Conservation (phyloP, 441 rosid species). For the Bruguiera hainesii region DNA sequence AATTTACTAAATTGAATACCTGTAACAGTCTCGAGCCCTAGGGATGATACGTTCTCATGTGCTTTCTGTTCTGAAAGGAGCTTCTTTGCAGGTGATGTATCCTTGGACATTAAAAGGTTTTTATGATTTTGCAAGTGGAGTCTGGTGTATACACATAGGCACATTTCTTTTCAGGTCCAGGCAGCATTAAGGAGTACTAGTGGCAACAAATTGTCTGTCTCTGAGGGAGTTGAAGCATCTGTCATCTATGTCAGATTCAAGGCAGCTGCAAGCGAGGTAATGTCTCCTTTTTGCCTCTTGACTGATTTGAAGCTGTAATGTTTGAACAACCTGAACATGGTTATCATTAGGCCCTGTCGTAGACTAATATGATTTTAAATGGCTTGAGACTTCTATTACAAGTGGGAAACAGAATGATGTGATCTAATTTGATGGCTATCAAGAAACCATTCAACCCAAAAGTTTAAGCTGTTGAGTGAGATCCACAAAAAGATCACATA, state of each 20-base stretch:
- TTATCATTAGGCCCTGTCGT: background rate
- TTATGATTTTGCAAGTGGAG: slow-evolving; percentile 6
- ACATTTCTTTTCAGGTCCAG: slow-evolving; percentile 56
- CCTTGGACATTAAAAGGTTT: slow-evolving; percentile 14
- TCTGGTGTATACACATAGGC: slow-evolving; percentile 16
- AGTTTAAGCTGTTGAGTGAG: too few species aligned
- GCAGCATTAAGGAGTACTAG: slow-evolving; percentile 70
- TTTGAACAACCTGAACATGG: background rate
- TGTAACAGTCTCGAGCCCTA: slow-evolving; percentile 85
- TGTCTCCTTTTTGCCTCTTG: slow-evolving; percentile 3
- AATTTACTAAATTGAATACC: slow-evolving; percentile 17
- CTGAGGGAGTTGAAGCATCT: slow-evolving; percentile 98
- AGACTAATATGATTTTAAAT: background rate
- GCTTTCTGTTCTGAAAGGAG: slow-evolving; percentile 77
- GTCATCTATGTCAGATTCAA: slow-evolving; percentile 90
- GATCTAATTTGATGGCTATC: background rate
- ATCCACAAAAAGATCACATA: too few species aligned
- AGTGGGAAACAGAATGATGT: slow-evolving; percentile 1
- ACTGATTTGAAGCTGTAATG: slow-evolving; percentile 8
- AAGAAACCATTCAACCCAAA: too few species aligned
- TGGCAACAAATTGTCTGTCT: slow-evolving; percentile 65
- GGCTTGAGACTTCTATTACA: background rate
- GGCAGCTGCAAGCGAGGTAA: slow-evolving; percentile 96
- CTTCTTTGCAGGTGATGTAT: slow-evolving; percentile 78
- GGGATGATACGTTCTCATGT: slow-evolving; percentile 92